These are phyloP conservation scores for Eucalyptus grandis DNA, from an alignment of 345 rosid species.

Conservation along the genomic window DNA sequence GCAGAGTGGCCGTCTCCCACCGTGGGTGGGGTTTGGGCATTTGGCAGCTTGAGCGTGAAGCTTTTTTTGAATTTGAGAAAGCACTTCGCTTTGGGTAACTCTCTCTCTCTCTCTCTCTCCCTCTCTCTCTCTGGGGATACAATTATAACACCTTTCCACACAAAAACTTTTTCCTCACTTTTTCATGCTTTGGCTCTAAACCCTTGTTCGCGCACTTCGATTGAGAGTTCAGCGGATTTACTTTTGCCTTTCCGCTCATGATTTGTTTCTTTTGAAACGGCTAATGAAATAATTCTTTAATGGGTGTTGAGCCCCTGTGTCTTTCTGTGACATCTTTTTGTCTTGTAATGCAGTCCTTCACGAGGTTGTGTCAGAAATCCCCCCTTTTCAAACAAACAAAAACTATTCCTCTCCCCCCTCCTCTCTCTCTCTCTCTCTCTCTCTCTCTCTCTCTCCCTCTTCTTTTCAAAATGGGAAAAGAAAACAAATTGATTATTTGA, in stretches of 20 bases:
- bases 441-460: neutral
- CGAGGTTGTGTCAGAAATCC: slow-evolving; percentile 78
- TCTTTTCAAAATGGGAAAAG: neutral
- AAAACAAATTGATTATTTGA: neutral
- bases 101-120: neutral
- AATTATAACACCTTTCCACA: neutral
- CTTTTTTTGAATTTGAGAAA: neutral
- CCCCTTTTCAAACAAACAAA: slow-evolving; percentile 5
- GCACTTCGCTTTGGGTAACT: neutral
- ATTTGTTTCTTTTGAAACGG: neutral
- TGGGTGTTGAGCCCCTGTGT: neutral
- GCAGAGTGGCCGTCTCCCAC: neutral
- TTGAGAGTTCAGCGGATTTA: neutral
- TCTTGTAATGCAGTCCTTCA: slow-evolving; percentile 69
- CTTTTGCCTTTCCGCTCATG: neutral
- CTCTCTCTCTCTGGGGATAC: neutral
- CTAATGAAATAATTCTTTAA: neutral
- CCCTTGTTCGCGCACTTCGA: neutral
- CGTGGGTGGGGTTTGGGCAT: neutral
- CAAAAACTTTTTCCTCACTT: neutral
- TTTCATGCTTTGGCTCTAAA: neutral
- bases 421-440: neutral
- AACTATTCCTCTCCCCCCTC: neutral
- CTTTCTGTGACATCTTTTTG: slow-evolving; percentile 70
- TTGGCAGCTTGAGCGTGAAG: neutral